phyloP scores from a whole-genome alignment of 164 flowering plant genomes.

The Aristolochia californica region DNA sequence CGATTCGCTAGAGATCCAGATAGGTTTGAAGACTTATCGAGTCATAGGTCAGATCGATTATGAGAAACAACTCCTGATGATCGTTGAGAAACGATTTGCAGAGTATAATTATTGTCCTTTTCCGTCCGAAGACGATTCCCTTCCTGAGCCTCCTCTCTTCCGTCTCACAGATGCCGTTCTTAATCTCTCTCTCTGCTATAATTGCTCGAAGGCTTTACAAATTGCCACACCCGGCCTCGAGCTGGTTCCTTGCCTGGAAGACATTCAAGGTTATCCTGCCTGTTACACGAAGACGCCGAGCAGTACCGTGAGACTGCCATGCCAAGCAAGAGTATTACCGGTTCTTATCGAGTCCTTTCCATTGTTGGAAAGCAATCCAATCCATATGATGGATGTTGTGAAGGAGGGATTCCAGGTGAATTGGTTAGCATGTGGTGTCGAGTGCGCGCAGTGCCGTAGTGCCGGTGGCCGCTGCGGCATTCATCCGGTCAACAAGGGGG shows the following conservation, averaged over 20 bases:
- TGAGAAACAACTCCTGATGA: neutral
- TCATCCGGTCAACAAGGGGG: neutral
- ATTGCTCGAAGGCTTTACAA: neutral
- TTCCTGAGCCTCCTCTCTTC: too few relatives aligned
- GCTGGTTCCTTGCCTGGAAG: neutral
- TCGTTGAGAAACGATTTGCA: neutral
- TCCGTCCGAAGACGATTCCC: neutral
- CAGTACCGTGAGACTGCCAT: neutral
- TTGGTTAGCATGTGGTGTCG: neutral
- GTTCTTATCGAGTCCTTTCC: too few relatives aligned
- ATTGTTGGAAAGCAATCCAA: neutral
- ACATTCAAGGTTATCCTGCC: too few relatives aligned
- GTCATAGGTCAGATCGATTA: neutral
- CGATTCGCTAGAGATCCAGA: neutral
- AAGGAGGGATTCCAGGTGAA: neutral
- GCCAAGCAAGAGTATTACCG: neutral
- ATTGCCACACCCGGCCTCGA: neutral
- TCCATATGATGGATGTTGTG: neutral
- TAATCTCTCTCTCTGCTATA: neutral
- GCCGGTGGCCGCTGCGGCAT: neutral
- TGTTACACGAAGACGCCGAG: too few relatives aligned
- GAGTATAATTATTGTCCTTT: neutral
- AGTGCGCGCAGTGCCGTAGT: neutral
- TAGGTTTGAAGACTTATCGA: neutral
- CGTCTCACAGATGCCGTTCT: too few relatives aligned